Evolutionary conservation across 2,329 filamentous ascomycete species (phyloP), one percentile per base, ranked within the genome.

Genomic region (Botryotinia narcissicola): DNA sequence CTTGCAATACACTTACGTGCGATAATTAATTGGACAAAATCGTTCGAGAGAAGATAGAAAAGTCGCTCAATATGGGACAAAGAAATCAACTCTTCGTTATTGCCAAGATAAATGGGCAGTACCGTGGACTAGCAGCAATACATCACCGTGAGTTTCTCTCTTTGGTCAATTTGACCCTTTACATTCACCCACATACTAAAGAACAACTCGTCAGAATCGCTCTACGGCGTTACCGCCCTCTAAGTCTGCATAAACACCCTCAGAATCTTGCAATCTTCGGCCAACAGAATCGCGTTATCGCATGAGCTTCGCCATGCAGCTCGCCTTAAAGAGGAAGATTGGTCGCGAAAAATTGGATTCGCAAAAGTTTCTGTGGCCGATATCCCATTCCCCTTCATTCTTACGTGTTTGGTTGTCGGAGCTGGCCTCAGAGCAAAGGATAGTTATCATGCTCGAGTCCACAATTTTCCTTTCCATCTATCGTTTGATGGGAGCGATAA

Each of bases 81-180:
- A 74, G 77, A 62, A 77, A 79, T 40, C 79, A 80, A 67, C 61
- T 80, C 4, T 80, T 78, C 61, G 75, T 77, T 40, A 79, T 80
- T 66, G 77, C 78, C 14, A 77, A 75, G 35, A 70, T 79, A 54
- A 73, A 74, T 40, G 70, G 63, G 14, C 76, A 74, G 1, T 80
- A 80, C 54, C 78, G 79, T n/a, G 73, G 72, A 20, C 73, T 80
- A 6, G 78, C 77, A 42, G 77, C 73, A 2, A 51, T 78, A n/a
- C 76, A 80, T 60, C 59, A 67, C 20, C 60, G 44, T 70, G 37
- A 20, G 57, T 25, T 20, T 29, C 22, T 59, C 44, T 51, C 6
- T 29, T 46, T 51, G 48, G 8, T 7, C 9, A 29, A 32, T 14
- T 42, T 61, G 3, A 16, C 3, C 42, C 12, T 4, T 12, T 3